Conservation (phyloP, 768 basidiomycete species). For the Phylloporus sp. region DNA sequence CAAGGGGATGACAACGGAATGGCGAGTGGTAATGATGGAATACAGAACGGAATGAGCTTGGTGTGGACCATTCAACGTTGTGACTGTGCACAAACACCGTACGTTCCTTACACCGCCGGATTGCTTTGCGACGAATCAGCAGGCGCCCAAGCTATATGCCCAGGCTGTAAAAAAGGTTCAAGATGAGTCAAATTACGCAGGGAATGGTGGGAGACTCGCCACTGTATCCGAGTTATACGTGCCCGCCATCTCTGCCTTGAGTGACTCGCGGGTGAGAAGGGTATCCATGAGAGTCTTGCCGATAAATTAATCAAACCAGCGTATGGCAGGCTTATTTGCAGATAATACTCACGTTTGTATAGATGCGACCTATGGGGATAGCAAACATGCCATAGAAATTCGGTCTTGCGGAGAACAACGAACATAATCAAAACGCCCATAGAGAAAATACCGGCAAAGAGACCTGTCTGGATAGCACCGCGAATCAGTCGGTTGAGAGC, state of each 20-base stretch:
- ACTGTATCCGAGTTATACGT: not conserved
- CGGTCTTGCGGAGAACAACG: conserved; percentile 22
- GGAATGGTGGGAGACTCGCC: not conserved
- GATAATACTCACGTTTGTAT: conserved; percentile 41
- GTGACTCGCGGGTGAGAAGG: conserved; percentile 6
- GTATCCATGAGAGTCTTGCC: conserved; percentile 2
- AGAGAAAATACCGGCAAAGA: conserved; percentile 50
- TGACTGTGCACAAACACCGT: too few relatives aligned
- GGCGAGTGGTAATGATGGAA: too few relatives aligned
- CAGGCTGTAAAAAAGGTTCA: too few relatives aligned
- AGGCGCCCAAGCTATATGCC: too few relatives aligned
- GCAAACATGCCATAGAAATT: conserved; percentile 38
- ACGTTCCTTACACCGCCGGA: too few relatives aligned
- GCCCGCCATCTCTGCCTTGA: not conserved
- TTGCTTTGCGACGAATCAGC: too few relatives aligned
- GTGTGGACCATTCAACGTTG: too few relatives aligned
- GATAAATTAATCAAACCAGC: not conserved
- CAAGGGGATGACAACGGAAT: too few relatives aligned
- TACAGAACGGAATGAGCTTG: too few relatives aligned
- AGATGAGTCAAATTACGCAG: too few relatives aligned
- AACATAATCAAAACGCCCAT: conserved; percentile 45
- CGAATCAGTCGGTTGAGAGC: conserved; percentile 52
- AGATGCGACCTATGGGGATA: conserved; percentile 41
- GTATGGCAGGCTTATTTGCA: not conserved
- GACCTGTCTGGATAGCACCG: conserved; percentile 52